Conservation (phyloP, 208 protist genomes). For the Trichomonas vaginalis region DNA sequence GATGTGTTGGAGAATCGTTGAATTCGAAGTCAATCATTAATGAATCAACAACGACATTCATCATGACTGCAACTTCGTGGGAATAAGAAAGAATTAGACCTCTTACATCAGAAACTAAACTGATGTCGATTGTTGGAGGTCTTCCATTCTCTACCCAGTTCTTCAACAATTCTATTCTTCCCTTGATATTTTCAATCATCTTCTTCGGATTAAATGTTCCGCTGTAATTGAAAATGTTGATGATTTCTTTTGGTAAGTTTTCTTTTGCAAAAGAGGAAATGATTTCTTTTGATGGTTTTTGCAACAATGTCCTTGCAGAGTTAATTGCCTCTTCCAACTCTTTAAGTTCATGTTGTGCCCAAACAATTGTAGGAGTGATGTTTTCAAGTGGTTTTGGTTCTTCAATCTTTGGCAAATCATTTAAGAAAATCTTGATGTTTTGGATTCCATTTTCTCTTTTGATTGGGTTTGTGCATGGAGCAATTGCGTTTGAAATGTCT, state of each 20-base stretch:
- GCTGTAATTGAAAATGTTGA: neutral
- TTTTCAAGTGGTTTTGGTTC: too few relatives aligned
- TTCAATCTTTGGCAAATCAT: neutral
- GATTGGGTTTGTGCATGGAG: neutral
- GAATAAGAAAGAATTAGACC: neutral
- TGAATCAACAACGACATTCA: neutral
- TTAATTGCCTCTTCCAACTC: neutral
- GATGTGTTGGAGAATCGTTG: neutral
- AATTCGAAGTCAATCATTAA: neutral
- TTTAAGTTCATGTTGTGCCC: neutral
- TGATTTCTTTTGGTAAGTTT: neutral
- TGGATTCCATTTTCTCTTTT: neutral
- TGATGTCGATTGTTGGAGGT: neutral
- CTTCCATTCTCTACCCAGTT: neutral
- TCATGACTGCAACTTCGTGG: neutral
- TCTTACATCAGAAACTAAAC: neutral
- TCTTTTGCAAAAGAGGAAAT: neutral
- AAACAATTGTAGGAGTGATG: neutral
- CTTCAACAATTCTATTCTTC: neutral
- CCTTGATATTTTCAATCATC: neutral
- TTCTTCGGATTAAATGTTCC: neutral
- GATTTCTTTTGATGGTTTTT: neutral
- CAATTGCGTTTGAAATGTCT: neutral
- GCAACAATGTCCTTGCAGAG: too few relatives aligned
- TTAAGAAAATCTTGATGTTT: neutral